Base-by-base conservation (phyloP, 805 yeast species). In the Candida hungchunana region DNA sequence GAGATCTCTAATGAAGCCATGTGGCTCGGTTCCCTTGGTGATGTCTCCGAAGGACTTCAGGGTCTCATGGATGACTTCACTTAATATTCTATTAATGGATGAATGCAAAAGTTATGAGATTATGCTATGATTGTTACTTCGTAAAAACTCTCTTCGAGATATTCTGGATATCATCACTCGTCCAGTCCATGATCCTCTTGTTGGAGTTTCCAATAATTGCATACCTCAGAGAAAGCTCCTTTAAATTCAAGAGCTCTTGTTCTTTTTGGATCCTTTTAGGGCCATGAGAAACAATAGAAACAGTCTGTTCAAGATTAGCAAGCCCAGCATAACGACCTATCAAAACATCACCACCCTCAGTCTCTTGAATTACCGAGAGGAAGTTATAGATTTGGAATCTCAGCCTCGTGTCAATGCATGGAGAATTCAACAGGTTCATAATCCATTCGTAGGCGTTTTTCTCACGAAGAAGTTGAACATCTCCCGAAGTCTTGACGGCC, bases 1-100 rank as follows among this genome's bases (percentile, higher is more conserved):
- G 89, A 82, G 44, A 79, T 83, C 37, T 77, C 88, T 0, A 74
- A 73, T 49, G 86, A 82, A 49, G 89, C 89, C 0, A 78, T 74
- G 46, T 83, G 94, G 94, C 37, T 54, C 15, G 47, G 39, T 8
- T 44, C 55, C 2, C 58, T 83, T 37, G 72, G 71, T 38, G 74
- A 66, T 30, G 59, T 56, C 13, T 61, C 63, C 15, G 67, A 63
- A 24, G 73, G 66, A 31, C 58, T 68, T 26, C 56, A 53, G 26
- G 42, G 39, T 16, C 35, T 56, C 23, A 45, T 54, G 42, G 58
- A 53, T 24, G 55, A 45, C 23, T 37, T 29, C 21, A 22, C 17
- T n/a, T 36, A 27, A 26, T 15, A 17, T 26, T 14, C 12, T 7
- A 11, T 17, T 29, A 14, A 29, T n/a, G 17, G 20, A 21, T 21